Base-by-base conservation (phyloP, 371 early-diverging fungal genomes). In the Syncephalastrum sp. region DNA sequence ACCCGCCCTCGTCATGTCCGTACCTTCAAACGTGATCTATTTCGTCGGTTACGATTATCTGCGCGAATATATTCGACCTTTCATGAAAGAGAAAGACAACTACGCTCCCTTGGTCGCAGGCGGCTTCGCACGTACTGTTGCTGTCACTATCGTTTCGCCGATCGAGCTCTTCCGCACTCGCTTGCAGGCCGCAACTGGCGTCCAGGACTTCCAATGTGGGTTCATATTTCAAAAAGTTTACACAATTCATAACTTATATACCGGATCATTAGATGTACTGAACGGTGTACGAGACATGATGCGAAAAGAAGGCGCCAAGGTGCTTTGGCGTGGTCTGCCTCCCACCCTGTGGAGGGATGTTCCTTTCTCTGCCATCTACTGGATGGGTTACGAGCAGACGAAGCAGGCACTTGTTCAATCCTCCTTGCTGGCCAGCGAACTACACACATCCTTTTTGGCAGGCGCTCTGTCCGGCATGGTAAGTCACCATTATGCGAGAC, bases 301-400 rank as follows among this genome's bases (percentile, higher is more conserved):
- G 3, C 58, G 68, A 25, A 55, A 69, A 4, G 69, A 79, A 41
- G 97, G 97, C 0, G 29, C 68, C 4, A 45, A 61, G 14, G 79
- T 89, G 0, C 74, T 97, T 27, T 97, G 91, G 91, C 79, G 91
- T 53, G 98, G 98, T 0, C 68, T 97, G 16, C 83, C 82, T 3
- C 93, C 97, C 5, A 95, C 97, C 0, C 72, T 97, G n/a, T 92
- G 89, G 89, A 76, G 98, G 41, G 98, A 97, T 77, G 94, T 95
- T 2, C 97, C 97, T 4, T 96, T 96, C 65, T 70, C 81, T 56
- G 93, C 90, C 0, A 77, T 94, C 8, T 96, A 96, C 67, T 97
- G 97, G 97, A 78, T 87, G 68, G 88, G 88, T 0, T 96, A 95
- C 66, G 97, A 97, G 75, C 56, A 65, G 15, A 80, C 84, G 14